These are phyloP conservation scores for Apiospora marii DNA, from an alignment of 2,329 filamentous ascomycete genomes.

Conservation along the genomic window DNA sequence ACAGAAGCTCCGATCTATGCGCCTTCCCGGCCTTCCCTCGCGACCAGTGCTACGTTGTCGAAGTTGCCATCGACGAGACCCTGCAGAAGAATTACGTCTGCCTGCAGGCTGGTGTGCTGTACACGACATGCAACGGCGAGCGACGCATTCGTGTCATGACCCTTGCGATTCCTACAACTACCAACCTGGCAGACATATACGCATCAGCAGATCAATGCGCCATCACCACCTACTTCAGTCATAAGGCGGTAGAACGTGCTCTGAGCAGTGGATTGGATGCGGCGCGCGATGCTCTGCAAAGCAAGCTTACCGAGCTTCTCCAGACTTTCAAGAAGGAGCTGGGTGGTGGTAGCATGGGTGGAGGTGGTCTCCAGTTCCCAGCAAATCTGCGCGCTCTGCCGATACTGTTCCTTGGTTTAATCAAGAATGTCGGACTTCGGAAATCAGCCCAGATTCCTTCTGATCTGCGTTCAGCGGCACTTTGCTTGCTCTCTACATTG, in stretches of 20 bases:
- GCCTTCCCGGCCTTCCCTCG: conserved; percentile 98
- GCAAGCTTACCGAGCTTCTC: conserved; percentile 90
- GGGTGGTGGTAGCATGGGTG: conserved; percentile 93
- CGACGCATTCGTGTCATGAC: conserved; percentile 94
- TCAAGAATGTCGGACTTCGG: conserved; percentile 93
- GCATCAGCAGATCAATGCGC: conserved; percentile 94
- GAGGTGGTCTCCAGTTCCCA: conserved; percentile 88
- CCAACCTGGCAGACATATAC: conserved; percentile 88
- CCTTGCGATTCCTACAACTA: conserved; percentile 89
- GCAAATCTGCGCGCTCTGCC: conserved; percentile 89
- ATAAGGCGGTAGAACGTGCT: conserved; percentile 94
- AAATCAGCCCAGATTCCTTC: conserved; percentile 94
- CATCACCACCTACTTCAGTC: conserved; percentile 92
- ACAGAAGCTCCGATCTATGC: conserved; percentile 94
- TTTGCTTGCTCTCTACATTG: conserved; percentile 93
- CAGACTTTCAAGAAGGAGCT: conserved; percentile 98
- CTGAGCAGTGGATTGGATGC: conserved; percentile 88
- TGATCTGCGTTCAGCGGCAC: conserved; percentile 89
- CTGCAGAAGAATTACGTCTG: conserved; percentile 91
- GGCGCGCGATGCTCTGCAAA: conserved; percentile 87
- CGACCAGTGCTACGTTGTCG: conserved; percentile 96
- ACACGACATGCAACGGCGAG: conserved; percentile 98
- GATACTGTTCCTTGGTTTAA: conserved; percentile 89
- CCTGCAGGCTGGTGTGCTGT: conserved; percentile 91
- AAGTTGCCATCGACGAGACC: conserved; percentile 96